Evolutionary conservation across 768 basidiomycete species (phyloP), one percentile per base, ranked within the genome.

Genomic region (Auricularia sp.): DNA sequence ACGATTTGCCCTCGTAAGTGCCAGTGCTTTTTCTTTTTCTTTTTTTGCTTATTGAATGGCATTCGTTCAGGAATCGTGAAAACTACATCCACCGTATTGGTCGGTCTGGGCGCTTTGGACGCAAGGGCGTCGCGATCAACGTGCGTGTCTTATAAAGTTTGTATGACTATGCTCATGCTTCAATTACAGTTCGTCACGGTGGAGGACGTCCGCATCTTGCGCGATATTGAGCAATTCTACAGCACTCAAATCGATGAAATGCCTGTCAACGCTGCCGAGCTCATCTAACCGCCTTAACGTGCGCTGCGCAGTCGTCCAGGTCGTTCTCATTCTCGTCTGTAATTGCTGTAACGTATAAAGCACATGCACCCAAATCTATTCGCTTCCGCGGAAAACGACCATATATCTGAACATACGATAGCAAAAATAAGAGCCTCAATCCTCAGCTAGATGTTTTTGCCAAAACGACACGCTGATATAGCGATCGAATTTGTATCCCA

Each of bases 31-130:
- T 36, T 7, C 45, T 13, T 36, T 63, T 69, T 62, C 42, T 36
- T 21, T 62, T 39, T 54, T 54, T 64, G 66, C 67, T 66, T 58
- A 47, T 13, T 54, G 61, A 65, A 39, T 62, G 70, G 14, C 29
- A 13, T 21, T 44, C 62, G 64, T 70, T 62, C 68, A 94, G 89
- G 69, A 94, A 94, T 75, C 92, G 92, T 82, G 96, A 98, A 84
- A 98, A 99, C 77, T 99, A 99, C 80, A 98, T 99, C 70, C 97
- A 99, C 81, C 92, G 97, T 73, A 98, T 98, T 74, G 97, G 97
- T 77, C 94, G 97, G 67, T 97, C 95, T 65, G 97, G 97, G 73
- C 94, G 97, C 66, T 98, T 98, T 79, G 97, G 97, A 70, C 83
- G 97, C 71, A 99, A 99, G 79, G 97, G 96, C 82, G 97, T 98